Percentiles rank a stretch among this genome's conserved stretches.
Conservation (phyloP, 805 yeast species). For the Kluyveromyces wickerhamii region DNA sequence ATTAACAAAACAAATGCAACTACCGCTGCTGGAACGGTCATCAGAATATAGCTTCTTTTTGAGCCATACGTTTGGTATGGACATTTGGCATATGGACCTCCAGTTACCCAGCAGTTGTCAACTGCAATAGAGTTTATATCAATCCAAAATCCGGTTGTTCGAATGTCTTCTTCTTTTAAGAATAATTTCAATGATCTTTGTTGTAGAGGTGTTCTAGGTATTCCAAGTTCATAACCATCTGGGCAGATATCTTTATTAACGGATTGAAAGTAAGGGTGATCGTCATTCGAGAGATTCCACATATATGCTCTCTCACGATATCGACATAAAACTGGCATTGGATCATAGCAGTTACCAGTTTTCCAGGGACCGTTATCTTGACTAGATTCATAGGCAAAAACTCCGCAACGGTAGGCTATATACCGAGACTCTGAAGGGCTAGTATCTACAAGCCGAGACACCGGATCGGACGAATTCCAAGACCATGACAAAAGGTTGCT, state of each 20-base stretch:
- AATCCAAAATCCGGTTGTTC: constrained; percentile 45
- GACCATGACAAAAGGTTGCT: constrained; percentile 51
- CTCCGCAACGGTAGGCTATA: constrained; percentile 41
- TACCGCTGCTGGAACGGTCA: constrained; percentile 60
- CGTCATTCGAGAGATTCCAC: constrained; percentile 36
- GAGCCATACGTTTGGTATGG: constrained; percentile 61
- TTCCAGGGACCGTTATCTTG: constrained; percentile 43
- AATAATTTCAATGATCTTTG: constrained; percentile 26
- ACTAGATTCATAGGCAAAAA: constrained; percentile 17
- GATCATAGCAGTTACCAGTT: constrained; percentile 57
- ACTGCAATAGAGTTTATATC: constrained; percentile 73
- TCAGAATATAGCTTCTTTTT: constrained; percentile 46
- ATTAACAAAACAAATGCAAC: constrained; percentile 46
- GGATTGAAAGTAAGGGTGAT: constrained; percentile 37
- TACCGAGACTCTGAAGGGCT: constrained; percentile 8
- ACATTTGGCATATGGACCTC: constrained; percentile 70
- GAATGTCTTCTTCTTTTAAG: constrained; percentile 9
- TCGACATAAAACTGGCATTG: constrained; percentile 50
- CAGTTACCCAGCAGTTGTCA: constrained; percentile 74
- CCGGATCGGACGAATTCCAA: constrained; percentile 60
- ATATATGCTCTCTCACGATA: constrained; percentile 30
- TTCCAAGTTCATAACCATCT: constrained; percentile 31
- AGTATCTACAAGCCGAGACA: constrained; percentile 9
- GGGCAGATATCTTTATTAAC: constrained; percentile 30
- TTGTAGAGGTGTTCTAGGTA: constrained; percentile 46